Evolutionary conservation across 1,139 yeast genomes (phyloP), one percentile per base, ranked within the genome.

Genomic region (Geotrichum klebahnii): DNA sequence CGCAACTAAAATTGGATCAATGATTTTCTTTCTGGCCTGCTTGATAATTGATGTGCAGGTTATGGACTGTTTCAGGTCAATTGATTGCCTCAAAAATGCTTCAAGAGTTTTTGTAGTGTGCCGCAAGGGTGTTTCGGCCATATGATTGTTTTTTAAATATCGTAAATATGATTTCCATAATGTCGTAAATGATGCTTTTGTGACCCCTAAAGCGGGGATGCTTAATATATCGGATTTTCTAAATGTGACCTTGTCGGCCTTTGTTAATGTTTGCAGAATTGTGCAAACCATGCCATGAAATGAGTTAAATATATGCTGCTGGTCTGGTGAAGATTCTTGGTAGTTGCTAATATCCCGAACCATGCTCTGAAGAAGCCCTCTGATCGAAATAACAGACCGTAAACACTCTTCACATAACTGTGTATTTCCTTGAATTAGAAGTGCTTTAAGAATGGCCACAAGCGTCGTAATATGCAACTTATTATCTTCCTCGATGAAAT

Each of bases 11-110:
- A 14, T 16, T 8, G 34, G 17, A 22, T 42, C 38, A 12, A 23
- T 20, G 2, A 42, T 42, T 5, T 22, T 32, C 29, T 17, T 24
- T 3, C 17, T n/a, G 6, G 45, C 50, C 6, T 36, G 37, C 23
- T 51, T 53, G 39, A 56, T 48, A 24, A 56, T 41, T 16, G 49
- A 39, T 5, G 54, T 40, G 14, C 48, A 44, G n/a, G 55, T 52
- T 19, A 50, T 24, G 3, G 57, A 42, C 24, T 52, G 51, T 20
- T 53, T 36, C 33, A 50, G 53, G 20, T 40, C 34, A 17, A 56
- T 47, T 4, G 59, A 51, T 33, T 40, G 48, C 3, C 36, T 29
- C 12, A 56, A 52, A 39, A 56, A 55, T 8, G 47, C 45, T 6
- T 41, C 44, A 3, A 53, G 34, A 16, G 44, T 34, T 14, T 42